A percentile compares a stretch with the other conserved stretches of the same genome.
phyloP scores from a whole-genome alignment of 106 monocot species.

The Dactylorhiza incarnata region DNA sequence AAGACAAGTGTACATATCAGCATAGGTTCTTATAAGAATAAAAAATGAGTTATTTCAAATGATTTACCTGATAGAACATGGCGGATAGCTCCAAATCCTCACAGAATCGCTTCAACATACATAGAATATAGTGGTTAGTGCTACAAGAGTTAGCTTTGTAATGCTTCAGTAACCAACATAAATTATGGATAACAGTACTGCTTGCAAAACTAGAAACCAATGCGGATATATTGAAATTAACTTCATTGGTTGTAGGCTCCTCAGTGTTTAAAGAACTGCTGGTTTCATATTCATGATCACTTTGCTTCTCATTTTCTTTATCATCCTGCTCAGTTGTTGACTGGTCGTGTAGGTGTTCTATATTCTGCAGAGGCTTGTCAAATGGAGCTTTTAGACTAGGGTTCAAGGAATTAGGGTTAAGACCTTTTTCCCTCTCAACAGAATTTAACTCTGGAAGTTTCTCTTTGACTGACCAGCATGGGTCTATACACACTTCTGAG shows the following conservation, averaged over 20 bases:
- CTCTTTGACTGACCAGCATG: background rate
- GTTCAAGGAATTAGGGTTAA: slow-evolving; percentile 14
- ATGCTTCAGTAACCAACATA: slow-evolving; percentile 88
- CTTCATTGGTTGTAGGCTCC: slow-evolving; percentile 59
- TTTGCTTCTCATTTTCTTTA: slow-evolving; percentile 17
- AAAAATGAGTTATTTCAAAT: background rate
- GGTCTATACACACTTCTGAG: slow-evolving; percentile 13
- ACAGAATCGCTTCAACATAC: slow-evolving; percentile 71
- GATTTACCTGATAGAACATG: slow-evolving; percentile 85
- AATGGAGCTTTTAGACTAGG: slow-evolving; percentile 10
- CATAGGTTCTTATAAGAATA: background rate
- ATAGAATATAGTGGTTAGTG: slow-evolving; percentile 79
- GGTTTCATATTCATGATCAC: slow-evolving; percentile 33
- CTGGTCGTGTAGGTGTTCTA: slow-evolving; percentile 14
- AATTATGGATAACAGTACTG: slow-evolving; percentile 54
- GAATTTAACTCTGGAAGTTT: slow-evolving; percentile 8
- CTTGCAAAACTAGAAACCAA: slow-evolving; percentile 63
- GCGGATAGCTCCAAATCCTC: slow-evolving; percentile 82
- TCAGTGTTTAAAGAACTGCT: slow-evolving; percentile 56
- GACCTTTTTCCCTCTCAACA: slow-evolving; percentile 2
- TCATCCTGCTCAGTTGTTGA: slow-evolving; percentile 15
- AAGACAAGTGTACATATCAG: background rate
- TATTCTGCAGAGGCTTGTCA: slow-evolving; percentile 6
- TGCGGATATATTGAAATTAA: slow-evolving; percentile 67
- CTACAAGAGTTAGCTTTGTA: slow-evolving; percentile 68